These are phyloP conservation scores for Solanum habrochaites DNA, from an alignment of 257 asterid species.

Conservation along the genomic window DNA sequence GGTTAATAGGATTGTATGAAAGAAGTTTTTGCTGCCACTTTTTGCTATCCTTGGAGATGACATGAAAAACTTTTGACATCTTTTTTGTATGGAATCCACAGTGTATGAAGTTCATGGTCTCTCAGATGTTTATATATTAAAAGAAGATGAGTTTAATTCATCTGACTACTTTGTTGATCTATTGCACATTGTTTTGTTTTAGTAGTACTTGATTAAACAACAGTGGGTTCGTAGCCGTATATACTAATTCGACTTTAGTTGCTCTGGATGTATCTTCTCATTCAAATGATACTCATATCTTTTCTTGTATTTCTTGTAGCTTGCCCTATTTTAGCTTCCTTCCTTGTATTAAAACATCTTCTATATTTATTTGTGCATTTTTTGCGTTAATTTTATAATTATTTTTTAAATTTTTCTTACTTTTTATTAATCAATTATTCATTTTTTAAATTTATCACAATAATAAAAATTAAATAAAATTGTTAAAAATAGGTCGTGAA, in stretches of 20 bases:
- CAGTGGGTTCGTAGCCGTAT: not conserved
- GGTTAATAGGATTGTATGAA: not conserved
- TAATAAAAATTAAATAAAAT: too few species aligned
- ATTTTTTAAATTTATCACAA: too few species aligned
- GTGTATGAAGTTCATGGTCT: not conserved
- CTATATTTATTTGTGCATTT: too few species aligned
- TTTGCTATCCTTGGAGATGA: not conserved
- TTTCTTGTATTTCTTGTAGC: too few species aligned
- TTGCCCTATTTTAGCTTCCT: too few species aligned
- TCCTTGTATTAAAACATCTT: too few species aligned
- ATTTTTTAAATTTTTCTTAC: too few species aligned
- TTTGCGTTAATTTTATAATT: too few species aligned
- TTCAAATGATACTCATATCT: not conserved
- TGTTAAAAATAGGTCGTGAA: too few species aligned
- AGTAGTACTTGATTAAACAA: not conserved
- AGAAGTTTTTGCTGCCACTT: not conserved
- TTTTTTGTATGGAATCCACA: not conserved
- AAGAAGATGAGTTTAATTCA: not conserved
- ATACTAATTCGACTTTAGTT: not conserved
- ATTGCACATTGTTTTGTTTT: not conserved
- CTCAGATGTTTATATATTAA: not conserved
- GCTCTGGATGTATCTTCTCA: not conserved
- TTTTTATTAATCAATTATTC: too few species aligned
- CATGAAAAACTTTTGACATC: not conserved
- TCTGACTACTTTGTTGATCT: not conserved